Evolutionary conservation across 768 basidiomycete species (phyloP).

Genomic region (Auricularia heimuer): DNA sequence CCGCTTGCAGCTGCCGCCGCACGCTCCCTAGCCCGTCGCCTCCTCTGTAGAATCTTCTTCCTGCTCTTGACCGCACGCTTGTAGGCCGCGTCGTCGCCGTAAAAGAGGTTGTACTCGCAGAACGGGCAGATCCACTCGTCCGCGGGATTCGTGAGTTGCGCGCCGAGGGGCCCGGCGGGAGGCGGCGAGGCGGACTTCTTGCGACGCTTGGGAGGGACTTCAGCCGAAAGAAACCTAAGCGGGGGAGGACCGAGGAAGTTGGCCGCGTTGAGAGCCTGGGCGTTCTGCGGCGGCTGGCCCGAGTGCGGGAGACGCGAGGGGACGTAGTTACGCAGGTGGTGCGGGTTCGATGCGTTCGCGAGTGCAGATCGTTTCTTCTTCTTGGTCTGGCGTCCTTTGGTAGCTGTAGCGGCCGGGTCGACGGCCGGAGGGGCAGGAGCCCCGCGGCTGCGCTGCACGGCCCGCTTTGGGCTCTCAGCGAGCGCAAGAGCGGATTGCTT

Average conservation of each 20-base stretch:
- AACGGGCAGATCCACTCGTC: constrained; percentile 94
- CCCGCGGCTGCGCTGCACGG: constrained; percentile 9
- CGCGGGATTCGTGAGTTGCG: constrained; percentile 34
- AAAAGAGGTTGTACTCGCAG: constrained; percentile 90
- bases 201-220: constrained; percentile 43
- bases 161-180: constrained; percentile 23
- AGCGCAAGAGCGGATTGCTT: constrained; percentile 39
- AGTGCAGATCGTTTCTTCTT: constrained; percentile 92
- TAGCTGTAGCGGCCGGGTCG: background rate
- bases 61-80: constrained; percentile 56
- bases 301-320: constrained; percentile 67
- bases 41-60: constrained; percentile 66
- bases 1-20: constrained; percentile 48
- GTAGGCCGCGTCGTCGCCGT: constrained; percentile 66
- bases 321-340: constrained; percentile 90
- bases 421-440: background rate
- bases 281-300: constrained; percentile 20
- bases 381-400: constrained; percentile 37
- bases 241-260: constrained; percentile 50
- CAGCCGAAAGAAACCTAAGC: constrained; percentile 56
- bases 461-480: constrained; percentile 19
- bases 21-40: constrained; percentile 63
- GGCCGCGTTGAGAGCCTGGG: constrained; percentile 31
- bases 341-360: constrained; percentile 91
- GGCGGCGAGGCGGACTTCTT: constrained; percentile 17